phyloP scores from a whole-genome alignment of 1,284 basidiomycete species.

The Cutaneotrichosporon cyanovorans region DNA sequence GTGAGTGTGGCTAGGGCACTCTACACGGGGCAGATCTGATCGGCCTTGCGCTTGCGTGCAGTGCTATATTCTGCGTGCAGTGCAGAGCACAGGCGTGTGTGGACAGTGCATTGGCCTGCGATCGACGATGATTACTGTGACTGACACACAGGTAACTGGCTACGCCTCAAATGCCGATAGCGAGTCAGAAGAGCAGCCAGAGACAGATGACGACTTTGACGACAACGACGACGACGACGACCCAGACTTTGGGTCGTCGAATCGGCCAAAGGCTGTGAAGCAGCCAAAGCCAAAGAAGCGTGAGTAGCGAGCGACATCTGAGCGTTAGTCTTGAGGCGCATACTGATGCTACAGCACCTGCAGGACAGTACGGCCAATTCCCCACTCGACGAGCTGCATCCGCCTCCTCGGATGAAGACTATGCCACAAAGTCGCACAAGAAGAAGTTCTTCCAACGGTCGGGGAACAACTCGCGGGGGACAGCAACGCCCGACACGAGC shows the following conservation, averaged over 20 bases:
- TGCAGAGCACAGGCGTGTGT: too few species aligned
- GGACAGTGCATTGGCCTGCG: too few species aligned
- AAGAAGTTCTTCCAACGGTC: slow-evolving; percentile 57
- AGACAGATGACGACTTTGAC: slow-evolving; percentile 22
- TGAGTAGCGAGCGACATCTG: too few species aligned
- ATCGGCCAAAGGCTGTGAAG: slow-evolving; percentile 25
- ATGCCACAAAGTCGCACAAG: slow-evolving; percentile 75
- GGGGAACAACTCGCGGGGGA: slow-evolving; percentile 38
- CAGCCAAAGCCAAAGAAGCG: slow-evolving; percentile 18
- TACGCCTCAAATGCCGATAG: slow-evolving; percentile 6
- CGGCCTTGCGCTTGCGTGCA: too few species aligned
- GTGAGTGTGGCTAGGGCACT: slow-evolving; percentile 3
- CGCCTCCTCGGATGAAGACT: slow-evolving; percentile 68
- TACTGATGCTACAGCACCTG: too few species aligned
- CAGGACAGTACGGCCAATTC: too few species aligned
- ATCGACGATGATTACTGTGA: too few species aligned
- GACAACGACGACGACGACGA: slow-evolving; percentile 32
- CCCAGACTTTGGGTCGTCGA: slow-evolving; percentile 29
- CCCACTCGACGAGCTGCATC: slow-evolving; percentile 24
- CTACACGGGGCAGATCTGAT: too few species aligned
- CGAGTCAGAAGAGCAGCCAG: slow-evolving; percentile 14
- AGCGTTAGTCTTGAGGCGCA: too few species aligned
- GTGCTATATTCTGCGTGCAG: too few species aligned
- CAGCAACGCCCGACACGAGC: slow-evolving; percentile 30
- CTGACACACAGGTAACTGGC: slow-evolving; percentile 1